Evolutionary conservation across 768 basidiomycete species (phyloP), one percentile per base, ranked within the genome.

Genomic region (Terana coerulea): DNA sequence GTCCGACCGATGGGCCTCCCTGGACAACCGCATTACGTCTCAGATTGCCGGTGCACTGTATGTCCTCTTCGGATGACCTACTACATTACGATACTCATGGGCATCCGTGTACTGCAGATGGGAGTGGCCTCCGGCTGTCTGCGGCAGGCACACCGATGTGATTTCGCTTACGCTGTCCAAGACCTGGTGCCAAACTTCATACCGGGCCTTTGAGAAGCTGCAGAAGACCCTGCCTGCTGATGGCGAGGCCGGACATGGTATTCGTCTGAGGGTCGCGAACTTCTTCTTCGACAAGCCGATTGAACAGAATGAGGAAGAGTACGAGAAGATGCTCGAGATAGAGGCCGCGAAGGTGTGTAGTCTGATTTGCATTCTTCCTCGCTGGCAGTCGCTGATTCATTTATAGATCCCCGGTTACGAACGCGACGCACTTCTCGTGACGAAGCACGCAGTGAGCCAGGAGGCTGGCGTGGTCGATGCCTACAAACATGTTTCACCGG

Each of bases 51-150:
- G 56, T 21, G 57, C 64, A 5, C 49, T 69, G 65, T 67, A 57
- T 50, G 64, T 54, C 21, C 15, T 17, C 39, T 19, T 15, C 17
- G 15, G n/a, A 42, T 30, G 3, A 33, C 24, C n/a, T n/a, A n/a
- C n/a, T n/a, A n/a, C n/a, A 21, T 24, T 47, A 15, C 45, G 17
- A 40, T 34, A 36, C 12, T 33, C 14, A 41, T 43, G 57, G 2
- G 49, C 51, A 36, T 52, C 34, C n/a, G n/a, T 33, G 39, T 29
- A 45, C 35, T 17, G 35, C 42, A 66, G 67, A 21, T 71, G 71
- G 71, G 71, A 72, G 50, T 71, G 63, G 54, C 70, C 70, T 1
- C 70, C 71, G 12, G 71, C 71, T 3, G 71, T 72, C 17, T 71
- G 71, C 52, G 71, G 71, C 39, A 59, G 66, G 33, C 70, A 72